Conservation (phyloP, 768 basidiomycete species). For the Tricholoma flavovirens region DNA sequence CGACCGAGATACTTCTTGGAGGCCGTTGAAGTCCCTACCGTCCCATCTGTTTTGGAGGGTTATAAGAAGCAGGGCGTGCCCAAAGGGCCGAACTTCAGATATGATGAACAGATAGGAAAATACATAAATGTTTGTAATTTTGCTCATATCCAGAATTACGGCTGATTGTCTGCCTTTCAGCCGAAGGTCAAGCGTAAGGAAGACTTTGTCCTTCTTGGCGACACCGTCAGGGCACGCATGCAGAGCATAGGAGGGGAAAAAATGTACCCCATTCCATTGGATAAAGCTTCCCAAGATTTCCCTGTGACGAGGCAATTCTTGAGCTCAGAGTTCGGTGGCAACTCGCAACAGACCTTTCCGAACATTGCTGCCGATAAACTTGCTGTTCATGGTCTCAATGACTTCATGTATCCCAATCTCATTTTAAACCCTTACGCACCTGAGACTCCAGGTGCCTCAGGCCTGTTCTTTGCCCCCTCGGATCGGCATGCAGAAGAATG, state of each 20-base stretch:
- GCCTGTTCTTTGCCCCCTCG: constrained; percentile 18
- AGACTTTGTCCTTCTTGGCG: not conserved
- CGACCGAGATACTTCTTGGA: not conserved
- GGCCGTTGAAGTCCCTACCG: not conserved
- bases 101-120: not conserved
- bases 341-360: constrained; percentile 4
- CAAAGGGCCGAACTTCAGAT: not conserved
- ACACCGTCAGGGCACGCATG: constrained; percentile 11
- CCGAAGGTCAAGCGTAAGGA: not conserved
- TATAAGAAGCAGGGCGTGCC: not conserved
- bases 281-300: constrained; percentile 1
- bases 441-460: constrained; percentile 24
- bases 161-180: not conserved
- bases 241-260: not conserved
- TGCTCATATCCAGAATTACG: not conserved
- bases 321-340: constrained; percentile 7
- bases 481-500: not conserved
- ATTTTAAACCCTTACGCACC: constrained; percentile 23
- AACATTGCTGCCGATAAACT: constrained; percentile 12
- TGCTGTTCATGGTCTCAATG: constrained; percentile 17
- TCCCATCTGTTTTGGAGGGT: not conserved
- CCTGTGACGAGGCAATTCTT: constrained; percentile 8
- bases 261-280: constrained; percentile 2
- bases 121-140: not conserved
- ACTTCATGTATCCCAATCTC: constrained; percentile 26